Percentiles rank a stretch among this genome's conserved stretches.
Conservation (phyloP, 2,329 filamentous ascomycete species). For the Calonectria ilicicola region DNA sequence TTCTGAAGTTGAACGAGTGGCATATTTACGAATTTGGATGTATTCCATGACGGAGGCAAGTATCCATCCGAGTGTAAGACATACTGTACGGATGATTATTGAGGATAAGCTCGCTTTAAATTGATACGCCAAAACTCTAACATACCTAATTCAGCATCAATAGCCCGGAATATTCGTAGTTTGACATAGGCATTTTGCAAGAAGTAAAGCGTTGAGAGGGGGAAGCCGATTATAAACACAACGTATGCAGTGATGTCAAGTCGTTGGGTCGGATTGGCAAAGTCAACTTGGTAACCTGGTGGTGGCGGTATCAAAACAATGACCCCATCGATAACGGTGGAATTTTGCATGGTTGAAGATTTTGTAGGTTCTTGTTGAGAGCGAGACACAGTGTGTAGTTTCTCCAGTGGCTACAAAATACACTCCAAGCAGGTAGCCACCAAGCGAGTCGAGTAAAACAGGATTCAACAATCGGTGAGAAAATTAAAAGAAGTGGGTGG, state of each 20-base stretch:
- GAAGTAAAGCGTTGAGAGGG: slow-evolving; percentile 28
- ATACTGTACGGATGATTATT: slow-evolving; percentile 16
- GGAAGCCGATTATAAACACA: slow-evolving; percentile 37
- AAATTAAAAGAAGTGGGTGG: no score
- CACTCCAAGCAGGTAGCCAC: no score
- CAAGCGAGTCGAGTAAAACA: no score
- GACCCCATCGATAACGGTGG: slow-evolving; percentile 37
- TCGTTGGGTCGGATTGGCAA: slow-evolving; percentile 40
- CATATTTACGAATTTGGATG: slow-evolving; percentile 1
- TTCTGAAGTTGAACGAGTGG: no score
- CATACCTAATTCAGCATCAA: slow-evolving; percentile 16
- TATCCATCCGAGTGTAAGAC: not conserved
- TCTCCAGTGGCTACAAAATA: no score
- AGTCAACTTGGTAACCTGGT: slow-evolving; percentile 44
- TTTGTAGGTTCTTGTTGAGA: no score
- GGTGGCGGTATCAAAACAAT: slow-evolving; percentile 40
- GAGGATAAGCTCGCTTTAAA: no score
- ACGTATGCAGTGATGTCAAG: slow-evolving; percentile 31
- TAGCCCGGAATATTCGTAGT: slow-evolving; percentile 9
- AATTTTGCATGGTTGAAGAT: no score
- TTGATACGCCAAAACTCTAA: no score
- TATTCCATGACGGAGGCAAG: no score
- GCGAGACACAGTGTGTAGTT: no score
- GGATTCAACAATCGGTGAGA: no score
- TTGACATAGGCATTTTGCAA: slow-evolving; percentile 41